Conservation (phyloP, 306 rosid genomes). For the Cucumis cinereus region DNA sequence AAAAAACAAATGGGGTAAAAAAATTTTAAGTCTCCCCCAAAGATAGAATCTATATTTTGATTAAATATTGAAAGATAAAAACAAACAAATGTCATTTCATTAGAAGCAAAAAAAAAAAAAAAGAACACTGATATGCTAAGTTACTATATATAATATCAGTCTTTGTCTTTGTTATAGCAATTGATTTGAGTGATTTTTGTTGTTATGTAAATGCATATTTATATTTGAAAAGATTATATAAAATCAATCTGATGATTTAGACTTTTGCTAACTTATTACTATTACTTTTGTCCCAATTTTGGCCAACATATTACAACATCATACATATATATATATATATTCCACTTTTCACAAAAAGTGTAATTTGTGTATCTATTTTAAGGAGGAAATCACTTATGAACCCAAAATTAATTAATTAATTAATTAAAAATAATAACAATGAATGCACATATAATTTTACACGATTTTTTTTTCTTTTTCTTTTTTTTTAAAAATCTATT, state of each 20-base stretch:
- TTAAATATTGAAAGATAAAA: background rate
- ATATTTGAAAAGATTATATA: background rate
- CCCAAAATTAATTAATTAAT: background rate
- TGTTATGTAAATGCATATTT: background rate
- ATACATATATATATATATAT: no score
- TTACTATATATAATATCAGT: background rate
- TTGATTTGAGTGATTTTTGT: background rate
- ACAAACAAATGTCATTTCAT: background rate
- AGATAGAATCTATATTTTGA: background rate
- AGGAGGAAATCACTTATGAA: background rate
- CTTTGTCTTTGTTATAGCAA: background rate
- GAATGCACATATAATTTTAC: background rate
- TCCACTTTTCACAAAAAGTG: background rate
- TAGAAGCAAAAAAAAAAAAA: background rate
- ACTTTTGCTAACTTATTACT: background rate
- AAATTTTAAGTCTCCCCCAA: background rate
- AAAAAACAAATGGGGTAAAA: no score
- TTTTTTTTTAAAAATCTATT: no score
- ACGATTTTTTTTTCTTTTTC: no score
- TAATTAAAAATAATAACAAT: background rate
- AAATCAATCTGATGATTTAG: slow-evolving; percentile 1
- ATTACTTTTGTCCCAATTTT: background rate
- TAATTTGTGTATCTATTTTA: background rate
- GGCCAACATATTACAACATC: background rate
- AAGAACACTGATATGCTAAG: background rate